Base-by-base conservation (phyloP, 2,329 filamentous ascomycete species). In the Claviceps fusiformis region DNA sequence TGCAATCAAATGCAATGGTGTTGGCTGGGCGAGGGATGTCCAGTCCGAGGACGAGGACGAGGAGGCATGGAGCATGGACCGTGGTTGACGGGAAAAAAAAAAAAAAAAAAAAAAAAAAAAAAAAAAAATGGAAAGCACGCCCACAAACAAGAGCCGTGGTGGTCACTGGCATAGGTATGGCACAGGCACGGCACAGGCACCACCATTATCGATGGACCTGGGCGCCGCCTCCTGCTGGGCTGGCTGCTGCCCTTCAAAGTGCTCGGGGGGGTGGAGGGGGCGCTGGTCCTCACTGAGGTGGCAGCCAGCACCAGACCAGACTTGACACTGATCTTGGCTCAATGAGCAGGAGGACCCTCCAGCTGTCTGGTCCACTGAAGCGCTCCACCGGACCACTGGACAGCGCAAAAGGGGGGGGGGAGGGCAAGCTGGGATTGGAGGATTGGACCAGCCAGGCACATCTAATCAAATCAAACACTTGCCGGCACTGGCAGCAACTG, bases 21-120 rank as follows among this genome's bases (percentile, higher is more conserved):
- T 56, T 54, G 55, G 55, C 52, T 44, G 52, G 52, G 35, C 48
- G 49, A 35, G 43, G 13, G 41, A 13, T 24, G n/a, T 13, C 41
- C 24, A 24, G 24, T 48, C 27, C 9, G 46, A 49, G 29, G 46
- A 49, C 29, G 50, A 35, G 37, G 29, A 33, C 31, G 24, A 24
- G 24, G 24, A 24, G 24, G 24, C 24, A 24, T 24, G 24, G 24
- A 24, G 24, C 24, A 24, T 24, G 24, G 24, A 24, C 24, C 24
- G 24, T 24, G 24, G 24, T 24, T 24, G 24, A 24, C 24, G 24
- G 24, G 24, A 1, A 24, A 24, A 24, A 24, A 24, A 24, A 24
- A 24, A 24, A 35, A 37, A 29, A 47, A 29, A 47, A 15, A 19
- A n/a, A n/a, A n/a, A n/a, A n/a, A n/a, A n/a, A n/a, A n/a, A n/a